Conservation (phyloP, 2,329 filamentous ascomycete species). For the Fusarium staphyleae region DNA sequence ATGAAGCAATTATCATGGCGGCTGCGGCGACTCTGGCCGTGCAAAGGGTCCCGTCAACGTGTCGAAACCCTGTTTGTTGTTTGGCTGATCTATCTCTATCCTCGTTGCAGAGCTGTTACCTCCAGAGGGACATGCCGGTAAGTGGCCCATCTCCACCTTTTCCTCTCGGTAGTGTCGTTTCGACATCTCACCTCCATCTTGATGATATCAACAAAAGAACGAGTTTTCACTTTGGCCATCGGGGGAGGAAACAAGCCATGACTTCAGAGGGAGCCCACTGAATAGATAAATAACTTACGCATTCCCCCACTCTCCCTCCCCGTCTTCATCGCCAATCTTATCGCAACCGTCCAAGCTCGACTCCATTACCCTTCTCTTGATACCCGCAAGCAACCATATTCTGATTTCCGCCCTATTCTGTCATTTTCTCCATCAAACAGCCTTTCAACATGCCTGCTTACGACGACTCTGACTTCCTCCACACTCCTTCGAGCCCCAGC, state of each 20-base stretch:
- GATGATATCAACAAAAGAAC: slow-evolving; percentile 34
- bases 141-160: slow-evolving; percentile 29
- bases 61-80: slow-evolving; percentile 8
- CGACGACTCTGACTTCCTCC: slow-evolving; percentile 62
- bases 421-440: slow-evolving; percentile 13
- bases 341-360: slow-evolving; percentile 12
- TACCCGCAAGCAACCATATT: slow-evolving; percentile 17
- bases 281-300: slow-evolving; percentile 36
- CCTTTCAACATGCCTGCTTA: slow-evolving; percentile 63
- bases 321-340: slow-evolving; percentile 1
- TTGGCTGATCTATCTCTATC: slow-evolving; percentile 3
- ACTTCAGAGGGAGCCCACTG: not conserved
- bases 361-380: slow-evolving; percentile 27
- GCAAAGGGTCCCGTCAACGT: slow-evolving; percentile 5
- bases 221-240: slow-evolving; percentile 30
- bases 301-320: slow-evolving; percentile 23
- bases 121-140: slow-evolving; percentile 18
- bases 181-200: not conserved
- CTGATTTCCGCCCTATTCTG: slow-evolving; percentile 5
- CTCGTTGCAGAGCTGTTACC: not conserved
- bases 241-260: not conserved
- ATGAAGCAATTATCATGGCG: too few species aligned
- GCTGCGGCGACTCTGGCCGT: not conserved
- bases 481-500: slow-evolving; percentile 28
- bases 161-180: slow-evolving; percentile 30